Conservation (phyloP, 768 basidiomycete species). For the Lactarius tabidus region DNA sequence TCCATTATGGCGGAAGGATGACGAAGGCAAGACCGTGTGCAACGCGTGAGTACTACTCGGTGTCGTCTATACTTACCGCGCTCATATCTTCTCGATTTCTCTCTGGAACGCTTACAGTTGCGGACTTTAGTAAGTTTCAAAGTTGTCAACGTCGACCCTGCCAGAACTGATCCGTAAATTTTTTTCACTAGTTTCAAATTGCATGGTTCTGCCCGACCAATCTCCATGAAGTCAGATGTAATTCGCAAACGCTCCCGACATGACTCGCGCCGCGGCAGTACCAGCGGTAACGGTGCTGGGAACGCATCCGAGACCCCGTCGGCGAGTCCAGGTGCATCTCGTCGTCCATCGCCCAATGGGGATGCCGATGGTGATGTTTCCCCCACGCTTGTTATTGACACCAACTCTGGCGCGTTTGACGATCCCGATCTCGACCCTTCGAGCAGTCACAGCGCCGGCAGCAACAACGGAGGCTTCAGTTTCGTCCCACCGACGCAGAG, state of each 20-base stretch:
- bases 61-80: constrained; percentile 5
- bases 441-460: constrained; percentile 45
- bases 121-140: constrained; percentile 61
- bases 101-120: constrained; percentile 44
- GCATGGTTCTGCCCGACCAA: constrained; percentile 80
- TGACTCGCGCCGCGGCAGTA: constrained; percentile 59
- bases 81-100: constrained; percentile 11
- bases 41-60: constrained; percentile 61
- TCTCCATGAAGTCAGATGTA: constrained; percentile 89
- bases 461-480: constrained; percentile 32
- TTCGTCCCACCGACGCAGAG: constrained; percentile 39
- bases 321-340: constrained; percentile 68
- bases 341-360: constrained; percentile 61
- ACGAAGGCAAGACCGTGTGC: constrained; percentile 88
- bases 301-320: constrained; percentile 65
- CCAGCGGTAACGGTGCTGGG: constrained; percentile 26
- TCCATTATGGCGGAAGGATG: constrained; percentile 87
- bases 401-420: constrained; percentile 32
- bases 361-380: constrained; percentile 42
- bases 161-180: constrained; percentile 10
- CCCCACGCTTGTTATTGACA: constrained; percentile 67
- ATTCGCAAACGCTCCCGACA: constrained; percentile 85
- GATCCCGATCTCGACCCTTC: constrained; percentile 28
- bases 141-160: not conserved
- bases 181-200: constrained; percentile 57